phyloP scores from a whole-genome alignment of 2,329 filamentous ascomycete genomes.

The Hymenotorrendiella dingleyae region DNA sequence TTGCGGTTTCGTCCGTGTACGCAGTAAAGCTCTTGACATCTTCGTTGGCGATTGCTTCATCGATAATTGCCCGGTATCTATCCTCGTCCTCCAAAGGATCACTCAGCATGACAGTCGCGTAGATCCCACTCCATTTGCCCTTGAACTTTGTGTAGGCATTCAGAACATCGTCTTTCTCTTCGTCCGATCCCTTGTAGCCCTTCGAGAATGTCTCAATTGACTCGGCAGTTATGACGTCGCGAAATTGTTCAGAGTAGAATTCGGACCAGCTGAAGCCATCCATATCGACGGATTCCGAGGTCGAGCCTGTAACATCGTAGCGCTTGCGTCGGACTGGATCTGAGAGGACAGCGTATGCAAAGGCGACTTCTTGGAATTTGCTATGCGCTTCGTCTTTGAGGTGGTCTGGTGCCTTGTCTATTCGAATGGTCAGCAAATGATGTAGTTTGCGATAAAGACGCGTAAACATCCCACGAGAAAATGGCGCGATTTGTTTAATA shows the following conservation, averaged over 20 bases:
- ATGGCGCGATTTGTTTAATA: too few relatives aligned
- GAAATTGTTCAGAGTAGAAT: constrained; percentile 82
- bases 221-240: constrained; percentile 66
- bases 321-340: constrained; percentile 73
- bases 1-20: constrained; percentile 70
- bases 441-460: too few relatives aligned
- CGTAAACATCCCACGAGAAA: too few relatives aligned
- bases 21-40: constrained; percentile 60
- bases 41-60: constrained; percentile 66
- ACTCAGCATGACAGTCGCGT: constrained; percentile 81
- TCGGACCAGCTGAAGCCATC: constrained; percentile 85
- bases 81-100: constrained; percentile 79
- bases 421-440: too few relatives aligned
- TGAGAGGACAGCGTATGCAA: constrained; percentile 89
- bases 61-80: constrained; percentile 74
- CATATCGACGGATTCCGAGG: constrained; percentile 73
- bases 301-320: constrained; percentile 88
- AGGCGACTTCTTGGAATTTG: constrained; percentile 84
- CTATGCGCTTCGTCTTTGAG: constrained; percentile 68
- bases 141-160: constrained; percentile 65
- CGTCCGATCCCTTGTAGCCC: constrained; percentile 78
- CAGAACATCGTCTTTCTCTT: constrained; percentile 76
- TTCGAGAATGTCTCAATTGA: constrained; percentile 70
- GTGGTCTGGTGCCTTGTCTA: constrained; percentile 71
- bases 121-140: constrained; percentile 72